Evolutionary conservation across 2,329 filamentous ascomycete genomes (phyloP).

Genomic region (Nemania sp.): DNA sequence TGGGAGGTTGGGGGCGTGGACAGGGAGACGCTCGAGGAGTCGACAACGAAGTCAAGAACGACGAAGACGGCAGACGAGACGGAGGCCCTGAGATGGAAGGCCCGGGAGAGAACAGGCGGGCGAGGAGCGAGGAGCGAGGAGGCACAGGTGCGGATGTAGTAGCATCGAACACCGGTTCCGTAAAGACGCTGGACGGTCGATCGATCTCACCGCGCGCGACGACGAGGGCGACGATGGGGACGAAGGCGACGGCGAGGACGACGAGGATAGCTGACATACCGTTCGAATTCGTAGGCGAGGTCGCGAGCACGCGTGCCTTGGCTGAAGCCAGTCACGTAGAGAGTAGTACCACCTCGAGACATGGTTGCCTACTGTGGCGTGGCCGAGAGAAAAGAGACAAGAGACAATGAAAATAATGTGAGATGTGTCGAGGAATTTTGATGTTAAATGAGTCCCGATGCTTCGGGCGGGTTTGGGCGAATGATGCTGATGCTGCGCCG

Average conservation of each 20-base stretch:
- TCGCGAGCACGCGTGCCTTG: constrained; percentile 98
- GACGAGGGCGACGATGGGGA: constrained; percentile 34
- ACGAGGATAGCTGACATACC: constrained; percentile 74
- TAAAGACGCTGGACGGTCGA: constrained; percentile 47
- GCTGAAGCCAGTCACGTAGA: constrained; percentile 99
- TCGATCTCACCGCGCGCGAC: constrained; percentile 51
- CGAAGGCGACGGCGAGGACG: constrained; percentile 40
- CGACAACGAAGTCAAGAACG: constrained; percentile 42
- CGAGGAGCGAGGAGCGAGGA: constrained; percentile 41
- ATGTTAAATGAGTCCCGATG: constrained; percentile 8
- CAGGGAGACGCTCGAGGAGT: constrained; percentile 46
- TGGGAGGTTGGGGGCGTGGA: constrained; percentile 35
- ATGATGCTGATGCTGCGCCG: constrained; percentile 9
- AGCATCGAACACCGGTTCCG: constrained; percentile 44
- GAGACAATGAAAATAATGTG: background rate
- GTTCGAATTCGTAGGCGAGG: constrained; percentile 99
- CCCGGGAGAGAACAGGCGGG: constrained; percentile 41
- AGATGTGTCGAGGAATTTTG: background rate
- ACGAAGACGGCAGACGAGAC: constrained; percentile 34
- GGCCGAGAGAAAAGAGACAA: constrained; percentile 7
- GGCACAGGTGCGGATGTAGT: constrained; percentile 34
- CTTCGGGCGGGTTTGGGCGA: background rate
- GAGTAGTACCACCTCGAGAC: constrained; percentile 91
- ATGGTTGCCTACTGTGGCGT: constrained; percentile 53
- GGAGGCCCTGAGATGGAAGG: constrained; percentile 38